Evolutionary conservation across 2,329 filamentous ascomycete genomes (phyloP).

Genomic region (Pseudonectria foliicola): DNA sequence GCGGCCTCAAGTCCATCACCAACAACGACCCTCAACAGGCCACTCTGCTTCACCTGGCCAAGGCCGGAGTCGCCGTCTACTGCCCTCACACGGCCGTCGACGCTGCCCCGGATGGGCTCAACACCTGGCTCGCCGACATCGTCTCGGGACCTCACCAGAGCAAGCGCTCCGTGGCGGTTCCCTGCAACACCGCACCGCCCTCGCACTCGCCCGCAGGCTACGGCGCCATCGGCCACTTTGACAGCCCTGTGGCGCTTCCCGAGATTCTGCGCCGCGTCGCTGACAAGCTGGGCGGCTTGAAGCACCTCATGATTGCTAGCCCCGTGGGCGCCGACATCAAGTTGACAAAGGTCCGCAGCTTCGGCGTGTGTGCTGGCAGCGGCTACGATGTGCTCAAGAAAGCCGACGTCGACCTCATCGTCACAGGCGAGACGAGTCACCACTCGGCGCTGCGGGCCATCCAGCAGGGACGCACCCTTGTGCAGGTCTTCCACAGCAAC

Average conservation of each 20-base stretch:
- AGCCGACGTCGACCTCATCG: constrained; percentile 67
- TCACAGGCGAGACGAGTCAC: constrained; percentile 91
- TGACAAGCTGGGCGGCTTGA: constrained; percentile 58
- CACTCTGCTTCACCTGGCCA: constrained; percentile 72
- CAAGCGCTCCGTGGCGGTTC: constrained; percentile 37
- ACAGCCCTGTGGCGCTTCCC: constrained; percentile 29
- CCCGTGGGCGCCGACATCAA: constrained; percentile 40
- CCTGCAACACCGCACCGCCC: constrained; percentile 35
- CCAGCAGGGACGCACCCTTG: constrained; percentile 73
- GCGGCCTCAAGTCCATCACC: constrained; percentile 81
- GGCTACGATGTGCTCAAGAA: constrained; percentile 70
- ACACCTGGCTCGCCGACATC: constrained; percentile 89
- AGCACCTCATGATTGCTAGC: constrained; percentile 42
- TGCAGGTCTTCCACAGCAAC: constrained; percentile 88
- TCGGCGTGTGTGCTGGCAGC: constrained; percentile 86
- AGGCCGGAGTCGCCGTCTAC: constrained; percentile 89
- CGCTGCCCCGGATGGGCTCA: constrained; percentile 75
- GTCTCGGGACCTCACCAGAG: constrained; percentile 50
- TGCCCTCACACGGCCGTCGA: constrained; percentile 94
- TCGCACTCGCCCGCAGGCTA: constrained; percentile 45
- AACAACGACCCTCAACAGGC: constrained; percentile 79
- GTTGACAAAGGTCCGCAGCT: constrained; percentile 48
- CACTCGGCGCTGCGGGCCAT: constrained; percentile 84
- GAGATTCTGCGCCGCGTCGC: constrained; percentile 50
- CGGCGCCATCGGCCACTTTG: constrained; percentile 42